These are phyloP conservation scores for Begonia peltatifolia DNA, from an alignment of 306 rosid species.

Conservation along the genomic window DNA sequence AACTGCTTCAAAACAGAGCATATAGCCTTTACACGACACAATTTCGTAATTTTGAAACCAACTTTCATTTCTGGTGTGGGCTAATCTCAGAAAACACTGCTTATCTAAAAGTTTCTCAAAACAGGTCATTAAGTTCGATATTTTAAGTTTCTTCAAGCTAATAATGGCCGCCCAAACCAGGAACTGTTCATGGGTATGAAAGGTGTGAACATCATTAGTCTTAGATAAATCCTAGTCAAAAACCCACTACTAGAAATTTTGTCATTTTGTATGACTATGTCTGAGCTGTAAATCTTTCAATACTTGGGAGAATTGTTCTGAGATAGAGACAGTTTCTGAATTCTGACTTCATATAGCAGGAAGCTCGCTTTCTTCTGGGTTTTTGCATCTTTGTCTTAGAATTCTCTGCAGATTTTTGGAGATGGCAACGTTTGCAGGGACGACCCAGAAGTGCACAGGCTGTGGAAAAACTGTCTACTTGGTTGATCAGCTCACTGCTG, in stretches of 20 bases:
- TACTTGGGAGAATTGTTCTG: conserved; percentile 13
- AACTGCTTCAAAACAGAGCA: too few relatives aligned
- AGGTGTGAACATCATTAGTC: neutral
- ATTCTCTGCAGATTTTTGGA: conserved; percentile 6
- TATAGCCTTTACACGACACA: too few relatives aligned
- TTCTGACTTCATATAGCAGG: neutral
- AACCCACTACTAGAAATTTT: neutral
- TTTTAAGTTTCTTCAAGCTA: too few relatives aligned
- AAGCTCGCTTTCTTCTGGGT: neutral
- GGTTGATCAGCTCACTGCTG: conserved; percentile 86
- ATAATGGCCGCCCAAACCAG: too few relatives aligned
- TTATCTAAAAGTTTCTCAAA: too few relatives aligned
- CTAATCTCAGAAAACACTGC: too few relatives aligned
- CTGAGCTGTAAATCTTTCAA: conserved; percentile 1
- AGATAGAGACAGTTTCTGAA: neutral
- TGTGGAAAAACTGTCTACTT: conserved; percentile 86
- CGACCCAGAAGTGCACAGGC: conserved; percentile 86
- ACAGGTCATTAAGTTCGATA: too few relatives aligned
- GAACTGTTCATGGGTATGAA: neutral
- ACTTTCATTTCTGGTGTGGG: too few relatives aligned
- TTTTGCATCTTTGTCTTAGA: neutral
- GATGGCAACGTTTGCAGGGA: conserved; percentile 80
- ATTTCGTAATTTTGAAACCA: too few relatives aligned
- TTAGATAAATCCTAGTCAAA: neutral
- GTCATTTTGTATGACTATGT: neutral